These are phyloP conservation scores for Hyphodiscus sp. DNA, from an alignment of 2,329 filamentous ascomycete genomes.

Conservation along the genomic window DNA sequence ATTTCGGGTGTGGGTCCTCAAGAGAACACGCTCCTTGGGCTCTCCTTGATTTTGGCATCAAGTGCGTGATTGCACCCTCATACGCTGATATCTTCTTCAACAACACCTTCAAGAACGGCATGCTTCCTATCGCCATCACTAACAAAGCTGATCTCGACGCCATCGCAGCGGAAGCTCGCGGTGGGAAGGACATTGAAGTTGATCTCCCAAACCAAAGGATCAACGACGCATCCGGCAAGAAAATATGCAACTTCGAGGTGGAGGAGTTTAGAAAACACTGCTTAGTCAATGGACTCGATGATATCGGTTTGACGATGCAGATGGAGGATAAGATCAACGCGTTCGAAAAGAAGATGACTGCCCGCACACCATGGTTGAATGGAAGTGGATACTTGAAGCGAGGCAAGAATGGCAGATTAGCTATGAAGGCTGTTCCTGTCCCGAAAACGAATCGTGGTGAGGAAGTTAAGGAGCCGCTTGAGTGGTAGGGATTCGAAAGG, in stretches of 20 bases:
- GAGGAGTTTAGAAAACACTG: slow-evolving; percentile 95
- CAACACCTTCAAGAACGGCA: slow-evolving; percentile 99
- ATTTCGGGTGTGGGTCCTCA: slow-evolving; percentile 91
- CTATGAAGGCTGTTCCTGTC: slow-evolving; percentile 59
- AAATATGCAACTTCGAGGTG: slow-evolving; percentile 75
- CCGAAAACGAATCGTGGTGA: slow-evolving; percentile 87
- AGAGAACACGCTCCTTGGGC: slow-evolving; percentile 98
- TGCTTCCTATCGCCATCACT: slow-evolving; percentile 77
- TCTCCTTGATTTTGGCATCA: slow-evolving; percentile 92
- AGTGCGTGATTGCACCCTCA: slow-evolving; percentile 86
- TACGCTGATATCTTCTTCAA: slow-evolving; percentile 96
- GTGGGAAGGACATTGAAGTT: slow-evolving; percentile 79
- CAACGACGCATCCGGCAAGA: slow-evolving; percentile 66
- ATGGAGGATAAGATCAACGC: slow-evolving; percentile 79
- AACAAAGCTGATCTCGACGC: slow-evolving; percentile 59
- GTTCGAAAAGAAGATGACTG: slow-evolving; percentile 73
- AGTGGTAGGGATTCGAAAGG: slow-evolving; percentile 55
- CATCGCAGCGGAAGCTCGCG: slow-evolving; percentile 70
- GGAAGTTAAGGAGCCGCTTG: slow-evolving; percentile 75
- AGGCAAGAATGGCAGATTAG: slow-evolving; percentile 47
- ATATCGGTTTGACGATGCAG: slow-evolving; percentile 92
- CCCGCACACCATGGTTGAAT: slow-evolving; percentile 84
- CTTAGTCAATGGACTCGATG: slow-evolving; percentile 85
- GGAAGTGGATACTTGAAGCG: slow-evolving; percentile 72
- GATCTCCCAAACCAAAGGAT: slow-evolving; percentile 82